Percentiles rank a stretch among this genome's conserved stretches.
These are phyloP conservation scores for Mariannaea sp. DNA, from an alignment of 2,329 filamentous ascomycete species.

Conservation along the genomic window DNA sequence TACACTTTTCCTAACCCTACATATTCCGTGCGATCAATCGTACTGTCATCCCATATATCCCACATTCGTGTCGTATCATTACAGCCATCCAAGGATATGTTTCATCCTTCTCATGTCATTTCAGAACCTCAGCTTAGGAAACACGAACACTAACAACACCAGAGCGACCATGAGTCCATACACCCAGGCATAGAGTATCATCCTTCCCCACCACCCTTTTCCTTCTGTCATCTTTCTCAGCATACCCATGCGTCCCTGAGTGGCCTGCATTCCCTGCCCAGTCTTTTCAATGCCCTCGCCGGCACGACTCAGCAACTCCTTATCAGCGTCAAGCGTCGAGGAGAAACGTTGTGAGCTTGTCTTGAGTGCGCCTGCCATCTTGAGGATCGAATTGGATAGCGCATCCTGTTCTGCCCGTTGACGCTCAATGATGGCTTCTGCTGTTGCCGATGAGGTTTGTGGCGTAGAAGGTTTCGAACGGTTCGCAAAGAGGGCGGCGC, in stretches of 20 bases:
- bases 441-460: conserved; percentile 54
- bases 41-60: conserved; percentile 18
- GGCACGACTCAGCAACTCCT: conserved; percentile 72
- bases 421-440: conserved; percentile 75
- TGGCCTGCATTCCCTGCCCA: conserved; percentile 74
- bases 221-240: conserved; percentile 84
- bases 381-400: conserved; percentile 79
- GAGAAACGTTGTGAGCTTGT: conserved; percentile 74
- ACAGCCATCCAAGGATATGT: neutral
- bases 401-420: conserved; percentile 82
- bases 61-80: conserved; percentile 1
- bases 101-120: neutral
- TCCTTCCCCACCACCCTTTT: conserved; percentile 81
- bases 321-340: conserved; percentile 70
- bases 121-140: conserved; percentile 87
- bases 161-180: conserved; percentile 79
- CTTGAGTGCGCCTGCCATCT: conserved; percentile 79
- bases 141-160: conserved; percentile 79
- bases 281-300: conserved; percentile 78
- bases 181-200: conserved; percentile 85
- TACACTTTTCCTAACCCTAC: conserved; percentile 10
- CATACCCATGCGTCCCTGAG: conserved; percentile 76
- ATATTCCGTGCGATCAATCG: neutral
- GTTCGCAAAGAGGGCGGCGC: conserved; percentile 52
- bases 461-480: conserved; percentile 44